Percentiles rank a stretch among this genome's conserved stretches.
Conservation (phyloP, 2,329 filamentous ascomycete genomes). For the Xylaria polymorpha region DNA sequence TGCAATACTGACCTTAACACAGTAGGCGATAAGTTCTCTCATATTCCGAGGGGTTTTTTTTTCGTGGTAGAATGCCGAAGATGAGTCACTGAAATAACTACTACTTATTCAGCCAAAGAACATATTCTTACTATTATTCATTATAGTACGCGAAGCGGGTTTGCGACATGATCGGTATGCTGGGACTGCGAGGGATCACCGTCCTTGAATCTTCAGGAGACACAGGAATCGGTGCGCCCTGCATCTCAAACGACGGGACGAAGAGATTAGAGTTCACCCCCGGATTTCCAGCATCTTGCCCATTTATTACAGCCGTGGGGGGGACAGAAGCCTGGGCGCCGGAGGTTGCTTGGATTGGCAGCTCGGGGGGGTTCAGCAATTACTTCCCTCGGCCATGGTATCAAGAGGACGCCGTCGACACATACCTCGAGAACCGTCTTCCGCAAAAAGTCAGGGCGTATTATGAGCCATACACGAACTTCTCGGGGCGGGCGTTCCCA, state of each 20-base stretch:
- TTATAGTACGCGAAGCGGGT: conserved; percentile 64
- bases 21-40: conserved; percentile 21
- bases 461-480: conserved; percentile 40
- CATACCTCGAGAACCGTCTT: conserved; percentile 30
- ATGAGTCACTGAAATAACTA: background rate
- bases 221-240: conserved; percentile 60
- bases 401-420: conserved; percentile 27
- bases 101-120: background rate
- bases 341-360: conserved; percentile 33
- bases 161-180: conserved; percentile 69
- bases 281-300: conserved; percentile 35
- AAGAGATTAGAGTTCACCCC: conserved; percentile 35
- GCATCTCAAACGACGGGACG: conserved; percentile 38
- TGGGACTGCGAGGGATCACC: conserved; percentile 69
- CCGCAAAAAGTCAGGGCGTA: conserved; percentile 32
- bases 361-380: conserved; percentile 38
- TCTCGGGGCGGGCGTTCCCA: conserved; percentile 32
- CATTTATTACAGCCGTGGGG: conserved; percentile 36
- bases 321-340: conserved; percentile 33
- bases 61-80: background rate
- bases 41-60: background rate
- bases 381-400: conserved; percentile 34
- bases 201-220: conserved; percentile 70
- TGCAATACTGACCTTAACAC: background rate
- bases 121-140: background rate